Percentiles rank a stretch among this genome's conserved stretches.
Evolutionary conservation across 495 filamentous ascomycete species (phyloP).

Genomic region (Hypoxylon perforatum): DNA sequence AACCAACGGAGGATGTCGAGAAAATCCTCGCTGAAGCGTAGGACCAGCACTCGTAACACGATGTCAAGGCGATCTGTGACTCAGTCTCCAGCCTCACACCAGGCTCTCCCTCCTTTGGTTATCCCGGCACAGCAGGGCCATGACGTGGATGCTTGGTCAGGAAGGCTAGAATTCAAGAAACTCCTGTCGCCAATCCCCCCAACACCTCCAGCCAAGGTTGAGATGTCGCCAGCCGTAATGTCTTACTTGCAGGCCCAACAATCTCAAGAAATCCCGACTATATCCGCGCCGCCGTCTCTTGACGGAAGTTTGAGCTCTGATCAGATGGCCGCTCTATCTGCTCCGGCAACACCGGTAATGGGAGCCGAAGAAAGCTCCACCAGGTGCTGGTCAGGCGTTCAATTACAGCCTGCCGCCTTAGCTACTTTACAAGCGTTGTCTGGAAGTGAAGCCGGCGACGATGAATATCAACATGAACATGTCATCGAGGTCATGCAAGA

Average conservation of each 20-base stretch:
- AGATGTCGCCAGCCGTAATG: slow-evolving; percentile 78
- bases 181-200: slow-evolving; percentile 80
- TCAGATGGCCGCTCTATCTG: slow-evolving; percentile 80
- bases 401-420: slow-evolving; percentile 80
- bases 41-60: slow-evolving; percentile 47
- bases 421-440: slow-evolving; percentile 82
- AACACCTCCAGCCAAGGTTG: slow-evolving; percentile 78
- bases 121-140: slow-evolving; percentile 66
- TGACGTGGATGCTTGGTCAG: slow-evolving; percentile 50
- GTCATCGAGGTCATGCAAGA: slow-evolving; percentile 61
- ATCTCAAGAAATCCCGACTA: slow-evolving; percentile 68
- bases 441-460: slow-evolving; percentile 60
- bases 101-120: slow-evolving; percentile 72
- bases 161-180: slow-evolving; percentile 58
- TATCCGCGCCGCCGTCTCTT: slow-evolving; percentile 85
- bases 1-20: slow-evolving; percentile 40
- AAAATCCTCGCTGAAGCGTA: slow-evolving; percentile 48
- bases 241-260: slow-evolving; percentile 69
- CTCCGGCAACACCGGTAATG: slow-evolving; percentile 81
- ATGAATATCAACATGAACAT: slow-evolving; percentile 62
- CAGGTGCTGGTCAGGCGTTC: slow-evolving; percentile 70
- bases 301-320: slow-evolving; percentile 90
- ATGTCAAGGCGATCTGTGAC: slow-evolving; percentile 41
- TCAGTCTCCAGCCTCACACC: slow-evolving; percentile 47
- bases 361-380: slow-evolving; percentile 62